Percentiles rank a stretch among this genome's conserved stretches.
phyloP scores from a whole-genome alignment of 768 basidiomycete species.

The Mycena latifolia region DNA sequence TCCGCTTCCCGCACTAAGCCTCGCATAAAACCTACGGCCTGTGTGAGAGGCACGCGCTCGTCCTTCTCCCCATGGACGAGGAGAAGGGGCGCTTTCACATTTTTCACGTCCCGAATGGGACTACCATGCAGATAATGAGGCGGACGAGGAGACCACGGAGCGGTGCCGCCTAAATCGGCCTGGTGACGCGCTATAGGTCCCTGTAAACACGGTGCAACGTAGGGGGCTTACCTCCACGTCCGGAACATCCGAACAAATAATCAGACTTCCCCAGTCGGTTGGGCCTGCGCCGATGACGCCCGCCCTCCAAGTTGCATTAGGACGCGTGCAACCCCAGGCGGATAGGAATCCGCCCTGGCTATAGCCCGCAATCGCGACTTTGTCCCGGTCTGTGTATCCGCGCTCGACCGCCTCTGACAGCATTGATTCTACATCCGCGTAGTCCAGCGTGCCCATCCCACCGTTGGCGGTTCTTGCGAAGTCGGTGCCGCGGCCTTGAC shows the following conservation, averaged over 20 bases:
- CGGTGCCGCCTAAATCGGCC: conserved; percentile 24
- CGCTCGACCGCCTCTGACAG: conserved; percentile 26
- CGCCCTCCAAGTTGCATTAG: conserved; percentile 31
- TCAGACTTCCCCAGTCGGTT: conserved; percentile 34
- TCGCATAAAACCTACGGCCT: conserved; percentile 35
- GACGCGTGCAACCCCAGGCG: conserved; percentile 33
- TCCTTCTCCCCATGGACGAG: conserved; percentile 33
- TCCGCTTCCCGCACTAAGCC: conserved; percentile 28
- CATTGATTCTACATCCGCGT: conserved; percentile 34
- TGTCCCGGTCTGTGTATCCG: conserved; percentile 18
- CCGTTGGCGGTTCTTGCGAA: conserved; percentile 25
- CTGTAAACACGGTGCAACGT: not conserved
- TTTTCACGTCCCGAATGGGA: conserved; percentile 32
- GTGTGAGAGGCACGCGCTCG: conserved; percentile 29
- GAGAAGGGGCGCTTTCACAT: conserved; percentile 30
- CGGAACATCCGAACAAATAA: conserved; percentile 22
- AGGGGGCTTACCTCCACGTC: conserved; percentile 21
- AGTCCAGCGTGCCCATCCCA: conserved; percentile 32
- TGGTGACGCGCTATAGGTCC: not conserved
- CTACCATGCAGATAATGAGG: conserved; percentile 27
- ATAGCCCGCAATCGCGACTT: conserved; percentile 35
- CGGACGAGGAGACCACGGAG: conserved; percentile 25
- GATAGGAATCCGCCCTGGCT: conserved; percentile 34
- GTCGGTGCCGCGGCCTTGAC: conserved; percentile 23
- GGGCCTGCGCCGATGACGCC: conserved; percentile 27